Evolutionary conservation across 78 protist genomes (phyloP).

Genomic region (Dictyostelium intermedium): DNA sequence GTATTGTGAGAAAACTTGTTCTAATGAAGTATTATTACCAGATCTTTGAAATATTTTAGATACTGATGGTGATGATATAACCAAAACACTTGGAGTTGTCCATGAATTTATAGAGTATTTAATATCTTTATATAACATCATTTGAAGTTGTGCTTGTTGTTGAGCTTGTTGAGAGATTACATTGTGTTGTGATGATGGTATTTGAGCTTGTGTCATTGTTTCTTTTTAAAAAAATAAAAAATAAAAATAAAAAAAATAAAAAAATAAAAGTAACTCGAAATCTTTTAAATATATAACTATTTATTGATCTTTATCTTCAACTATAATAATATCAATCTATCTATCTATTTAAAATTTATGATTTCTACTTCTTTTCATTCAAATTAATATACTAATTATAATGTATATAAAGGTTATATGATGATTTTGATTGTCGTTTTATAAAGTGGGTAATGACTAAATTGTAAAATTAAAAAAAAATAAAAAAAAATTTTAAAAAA

Average conservation of each 20-base stretch:
- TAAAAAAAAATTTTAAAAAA: background rate
- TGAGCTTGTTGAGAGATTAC: background rate
- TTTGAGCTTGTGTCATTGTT: background rate
- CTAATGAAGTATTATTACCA: conserved; percentile 29
- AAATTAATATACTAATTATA: background rate
- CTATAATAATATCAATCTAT: background rate
- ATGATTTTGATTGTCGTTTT: background rate
- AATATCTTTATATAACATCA: conserved; percentile 23
- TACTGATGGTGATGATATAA: conserved; percentile 58
- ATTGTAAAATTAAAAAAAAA: background rate
- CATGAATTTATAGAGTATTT: conserved; percentile 43
- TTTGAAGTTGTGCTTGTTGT: conserved; percentile 21
- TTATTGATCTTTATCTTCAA: background rate
- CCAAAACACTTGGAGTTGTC: conserved; percentile 56
- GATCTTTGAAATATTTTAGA: conserved; percentile 38
- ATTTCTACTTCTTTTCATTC: background rate
- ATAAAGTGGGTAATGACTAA: background rate
- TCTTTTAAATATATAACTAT: background rate
- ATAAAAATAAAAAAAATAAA: too few relatives aligned
- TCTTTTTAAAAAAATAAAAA: background rate
- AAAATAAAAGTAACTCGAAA: too few relatives aligned
- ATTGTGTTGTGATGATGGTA: background rate
- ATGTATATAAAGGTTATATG: background rate
- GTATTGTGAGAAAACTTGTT: conserved; percentile 30
- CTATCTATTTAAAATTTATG: background rate